phyloP scores from a whole-genome alignment of 2,329 filamentous ascomycete genomes.

The Clonostachys rosea region DNA sequence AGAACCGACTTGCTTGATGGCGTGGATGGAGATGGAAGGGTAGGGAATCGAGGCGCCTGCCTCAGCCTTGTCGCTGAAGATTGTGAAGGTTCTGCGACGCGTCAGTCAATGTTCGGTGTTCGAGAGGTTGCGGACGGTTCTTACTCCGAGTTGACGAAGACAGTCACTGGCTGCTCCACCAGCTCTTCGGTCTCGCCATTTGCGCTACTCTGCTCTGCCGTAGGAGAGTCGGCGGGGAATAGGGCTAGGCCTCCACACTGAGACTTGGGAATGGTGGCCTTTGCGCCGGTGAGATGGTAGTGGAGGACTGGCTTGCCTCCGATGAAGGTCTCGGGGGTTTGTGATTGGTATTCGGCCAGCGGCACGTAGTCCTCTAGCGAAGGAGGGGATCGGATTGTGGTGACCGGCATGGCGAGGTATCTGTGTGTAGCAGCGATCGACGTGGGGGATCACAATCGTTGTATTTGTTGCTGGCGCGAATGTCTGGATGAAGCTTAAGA shows the following conservation, averaged over 20 bases:
- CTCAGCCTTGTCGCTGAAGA: constrained; percentile 56
- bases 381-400: constrained; percentile 54
- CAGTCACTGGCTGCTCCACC: constrained; percentile 44
- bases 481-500: not conserved
- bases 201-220: constrained; percentile 15
- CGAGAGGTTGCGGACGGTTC: constrained; percentile 7
- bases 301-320: constrained; percentile 68
- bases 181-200: constrained; percentile 26
- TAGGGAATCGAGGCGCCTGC: constrained; percentile 68
- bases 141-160: constrained; percentile 57
- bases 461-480: not conserved
- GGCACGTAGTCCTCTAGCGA: constrained; percentile 55
- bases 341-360: constrained; percentile 64
- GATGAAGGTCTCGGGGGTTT: constrained; percentile 70
- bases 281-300: constrained; percentile 51
- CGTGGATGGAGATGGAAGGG: constrained; percentile 70
- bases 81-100: constrained; percentile 37
- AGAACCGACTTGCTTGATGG: constrained; percentile 54
- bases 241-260: constrained; percentile 52
- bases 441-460: not conserved
- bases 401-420: constrained; percentile 30
- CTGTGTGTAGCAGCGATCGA: not conserved
- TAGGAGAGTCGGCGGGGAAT: constrained; percentile 34
- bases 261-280: constrained; percentile 50
- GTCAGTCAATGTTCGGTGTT: not conserved